These are phyloP conservation scores for Fusarium algeriense DNA, from an alignment of 2,329 filamentous ascomycete species.

Conservation along the genomic window DNA sequence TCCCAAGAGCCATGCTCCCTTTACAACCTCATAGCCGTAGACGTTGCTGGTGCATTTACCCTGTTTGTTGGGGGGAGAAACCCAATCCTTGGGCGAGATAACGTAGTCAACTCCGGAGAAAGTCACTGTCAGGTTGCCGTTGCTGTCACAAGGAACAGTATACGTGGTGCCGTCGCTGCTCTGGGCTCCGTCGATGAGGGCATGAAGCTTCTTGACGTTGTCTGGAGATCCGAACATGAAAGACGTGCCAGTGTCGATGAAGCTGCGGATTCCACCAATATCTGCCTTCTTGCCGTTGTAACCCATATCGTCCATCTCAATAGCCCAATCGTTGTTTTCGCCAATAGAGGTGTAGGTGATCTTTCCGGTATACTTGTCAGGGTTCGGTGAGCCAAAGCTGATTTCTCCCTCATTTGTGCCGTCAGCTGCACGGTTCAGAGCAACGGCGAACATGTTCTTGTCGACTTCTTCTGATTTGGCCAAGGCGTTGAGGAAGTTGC, in stretches of 20 bases:
- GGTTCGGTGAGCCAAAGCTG: slow-evolving; percentile 79
- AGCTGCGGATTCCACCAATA: slow-evolving; percentile 70
- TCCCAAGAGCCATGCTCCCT: slow-evolving; percentile 81
- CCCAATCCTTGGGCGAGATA: slow-evolving; percentile 78
- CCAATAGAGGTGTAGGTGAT: slow-evolving; percentile 73
- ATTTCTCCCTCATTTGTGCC: slow-evolving; percentile 79
- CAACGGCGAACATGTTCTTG: slow-evolving; percentile 77
- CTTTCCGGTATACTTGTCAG: slow-evolving; percentile 73
- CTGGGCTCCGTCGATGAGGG: slow-evolving; percentile 71
- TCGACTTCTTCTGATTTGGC: slow-evolving; percentile 66
- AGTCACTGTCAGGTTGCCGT: slow-evolving; percentile 69
- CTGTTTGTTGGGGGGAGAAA: slow-evolving; percentile 61
- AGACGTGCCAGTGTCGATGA: slow-evolving; percentile 87
- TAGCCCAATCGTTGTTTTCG: slow-evolving; percentile 75
- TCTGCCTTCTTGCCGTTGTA: slow-evolving; percentile 70
- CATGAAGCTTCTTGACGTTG: slow-evolving; percentile 77
- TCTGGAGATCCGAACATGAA: slow-evolving; percentile 78
- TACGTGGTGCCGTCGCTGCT: slow-evolving; percentile 72
- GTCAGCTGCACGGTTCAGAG: slow-evolving; percentile 75
- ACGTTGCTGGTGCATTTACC: slow-evolving; percentile 77
- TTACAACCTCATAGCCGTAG: slow-evolving; percentile 76
- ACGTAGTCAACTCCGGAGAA: slow-evolving; percentile 77
- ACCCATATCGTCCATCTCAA: slow-evolving; percentile 74
- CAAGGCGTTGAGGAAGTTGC: slow-evolving; percentile 76
- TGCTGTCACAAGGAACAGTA: slow-evolving; percentile 78